A percentile compares a stretch with the other conserved stretches of the same genome.
Evolutionary conservation across 768 basidiomycete genomes (phyloP).

Genomic region (Stropharia rugosoannulata): DNA sequence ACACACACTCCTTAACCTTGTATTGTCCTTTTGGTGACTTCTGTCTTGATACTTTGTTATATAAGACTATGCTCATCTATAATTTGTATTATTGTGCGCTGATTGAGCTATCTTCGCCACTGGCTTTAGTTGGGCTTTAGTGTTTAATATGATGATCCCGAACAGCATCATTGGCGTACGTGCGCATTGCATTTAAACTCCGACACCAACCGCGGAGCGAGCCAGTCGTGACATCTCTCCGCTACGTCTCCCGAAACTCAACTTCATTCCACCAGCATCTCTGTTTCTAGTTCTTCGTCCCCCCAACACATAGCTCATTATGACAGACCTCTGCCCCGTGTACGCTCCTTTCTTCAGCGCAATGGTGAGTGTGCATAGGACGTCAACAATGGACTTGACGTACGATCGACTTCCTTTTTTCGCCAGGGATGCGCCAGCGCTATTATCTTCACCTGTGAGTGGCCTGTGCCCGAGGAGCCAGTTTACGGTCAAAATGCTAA

Average conservation of each 20-base stretch:
- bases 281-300: slow-evolving; percentile 6
- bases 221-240: neutral
- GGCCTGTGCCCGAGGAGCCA: neutral
- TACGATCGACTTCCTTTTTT: slow-evolving; percentile 12
- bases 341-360: slow-evolving; percentile 99
- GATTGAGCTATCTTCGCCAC: slow-evolving; percentile 2
- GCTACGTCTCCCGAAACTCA: slow-evolving; percentile 19
- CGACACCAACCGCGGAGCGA: slow-evolving; percentile 10
- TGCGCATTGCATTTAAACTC: slow-evolving; percentile 11
- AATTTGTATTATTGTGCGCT: neutral
- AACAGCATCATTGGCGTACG: too few species aligned
- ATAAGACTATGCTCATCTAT: neutral
- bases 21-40: slow-evolving; percentile 1
- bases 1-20: slow-evolving; percentile 20
- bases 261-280: slow-evolving; percentile 9
- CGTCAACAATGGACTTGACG: slow-evolving; percentile 12
- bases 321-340: slow-evolving; percentile 77
- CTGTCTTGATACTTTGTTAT: slow-evolving; percentile 3
- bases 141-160: too few species aligned
- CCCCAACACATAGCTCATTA: slow-evolving; percentile 9
- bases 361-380: slow-evolving; percentile 60
- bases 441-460: slow-evolving; percentile 96
- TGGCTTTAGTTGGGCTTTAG: neutral
- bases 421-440: slow-evolving; percentile 92
- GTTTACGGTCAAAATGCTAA: neutral